phyloP scores from a whole-genome alignment of 306 rosid species.

The Vicia sativa region DNA sequence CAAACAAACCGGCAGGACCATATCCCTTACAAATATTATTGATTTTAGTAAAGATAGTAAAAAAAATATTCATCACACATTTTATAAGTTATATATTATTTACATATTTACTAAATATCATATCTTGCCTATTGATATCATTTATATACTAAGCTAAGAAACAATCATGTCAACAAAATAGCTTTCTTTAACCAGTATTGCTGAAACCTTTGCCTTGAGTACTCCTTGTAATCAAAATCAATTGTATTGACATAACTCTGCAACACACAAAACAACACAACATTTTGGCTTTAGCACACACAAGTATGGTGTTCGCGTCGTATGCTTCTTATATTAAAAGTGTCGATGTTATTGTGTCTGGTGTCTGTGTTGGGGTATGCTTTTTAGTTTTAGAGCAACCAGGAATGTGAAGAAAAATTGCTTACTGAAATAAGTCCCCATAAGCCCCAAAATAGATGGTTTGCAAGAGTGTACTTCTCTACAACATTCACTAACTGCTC shows the following conservation, averaged over 20 bases:
- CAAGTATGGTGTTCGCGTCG: neutral
- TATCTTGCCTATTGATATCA: constrained; percentile 1
- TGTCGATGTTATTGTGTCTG: too few species aligned
- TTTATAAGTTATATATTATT: constrained; percentile 16
- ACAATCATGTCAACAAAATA: constrained; percentile 41
- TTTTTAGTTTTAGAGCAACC: neutral
- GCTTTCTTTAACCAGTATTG: constrained; percentile 71
- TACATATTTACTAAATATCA: constrained; percentile 24
- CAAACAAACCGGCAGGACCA: too few species aligned
- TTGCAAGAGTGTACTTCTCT: constrained; percentile 77
- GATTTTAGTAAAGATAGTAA: neutral
- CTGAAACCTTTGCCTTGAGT: constrained; percentile 78
- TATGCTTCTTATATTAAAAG: too few species aligned
- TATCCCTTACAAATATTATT: too few species aligned
- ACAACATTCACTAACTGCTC: constrained; percentile 50
- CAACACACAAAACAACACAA: constrained; percentile 34
- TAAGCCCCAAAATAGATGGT: constrained; percentile 89
- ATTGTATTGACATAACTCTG: constrained; percentile 81
- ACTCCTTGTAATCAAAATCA: constrained; percentile 85
- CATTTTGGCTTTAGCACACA: neutral
- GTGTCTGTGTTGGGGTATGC: too few species aligned
- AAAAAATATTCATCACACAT: constrained; percentile 32
- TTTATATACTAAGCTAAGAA: neutral
- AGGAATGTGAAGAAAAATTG: neutral
- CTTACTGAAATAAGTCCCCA: constrained; percentile 95